Percentiles rank a stretch among this genome's conserved stretches.
Evolutionary conservation across 768 basidiomycete genomes (phyloP).

Genomic region (Lactarius pseudohatsudake): DNA sequence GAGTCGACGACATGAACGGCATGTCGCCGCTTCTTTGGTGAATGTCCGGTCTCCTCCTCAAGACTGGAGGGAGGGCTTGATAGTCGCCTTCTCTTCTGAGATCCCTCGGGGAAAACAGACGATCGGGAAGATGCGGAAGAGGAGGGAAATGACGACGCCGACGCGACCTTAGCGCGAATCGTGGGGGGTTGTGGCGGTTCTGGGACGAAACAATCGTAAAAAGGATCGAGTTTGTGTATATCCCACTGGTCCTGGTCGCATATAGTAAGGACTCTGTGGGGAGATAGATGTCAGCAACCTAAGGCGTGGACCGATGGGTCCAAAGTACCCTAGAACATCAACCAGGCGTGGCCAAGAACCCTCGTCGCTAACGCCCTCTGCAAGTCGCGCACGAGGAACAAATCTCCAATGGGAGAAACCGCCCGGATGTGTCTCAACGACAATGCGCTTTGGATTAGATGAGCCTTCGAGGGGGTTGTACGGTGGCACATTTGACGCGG

Average conservation of each 20-base stretch:
- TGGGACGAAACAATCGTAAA: constrained; percentile 64
- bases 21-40: constrained; percentile 25
- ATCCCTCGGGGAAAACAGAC: constrained; percentile 1
- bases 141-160: constrained; percentile 19
- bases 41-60: constrained; percentile 16
- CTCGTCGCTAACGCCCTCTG: constrained; percentile 60
- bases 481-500: constrained; percentile 37
- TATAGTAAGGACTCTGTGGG: constrained; percentile 45
- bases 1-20: constrained; percentile 30
- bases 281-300: background rate
- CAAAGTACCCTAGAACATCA: constrained; percentile 65
- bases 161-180: constrained; percentile 31
- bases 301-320: constrained; percentile 5
- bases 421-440: constrained; percentile 59
- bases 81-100: constrained; percentile 21
- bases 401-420: constrained; percentile 68
- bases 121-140: constrained; percentile 24
- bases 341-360: constrained; percentile 69
- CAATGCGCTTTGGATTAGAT: constrained; percentile 64
- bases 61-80: constrained; percentile 25
- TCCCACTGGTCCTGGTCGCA: constrained; percentile 83
- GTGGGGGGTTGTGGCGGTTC: constrained; percentile 31
- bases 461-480: constrained; percentile 40
- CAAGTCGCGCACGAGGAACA: constrained; percentile 65
- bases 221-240: constrained; percentile 76